Evolutionary conservation across 2,329 filamentous ascomycete genomes (phyloP).

Genomic region (Curvularia verruculosa): DNA sequence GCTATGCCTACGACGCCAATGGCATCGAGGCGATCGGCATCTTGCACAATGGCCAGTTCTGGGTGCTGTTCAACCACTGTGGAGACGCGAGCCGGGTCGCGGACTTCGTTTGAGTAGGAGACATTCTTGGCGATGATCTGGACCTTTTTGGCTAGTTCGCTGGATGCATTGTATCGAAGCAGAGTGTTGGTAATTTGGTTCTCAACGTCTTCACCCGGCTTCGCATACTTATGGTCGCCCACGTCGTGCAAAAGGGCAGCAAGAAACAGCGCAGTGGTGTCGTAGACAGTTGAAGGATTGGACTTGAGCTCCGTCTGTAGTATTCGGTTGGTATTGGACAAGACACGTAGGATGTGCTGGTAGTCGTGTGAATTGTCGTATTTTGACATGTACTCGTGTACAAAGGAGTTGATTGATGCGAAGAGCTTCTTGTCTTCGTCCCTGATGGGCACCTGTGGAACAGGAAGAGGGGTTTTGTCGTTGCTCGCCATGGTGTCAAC

Average conservation of each 20-base stretch:
- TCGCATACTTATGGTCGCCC: constrained; percentile 79
- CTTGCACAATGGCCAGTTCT: constrained; percentile 84
- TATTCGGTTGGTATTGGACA: constrained; percentile 72
- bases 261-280: constrained; percentile 67
- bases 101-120: constrained; percentile 76
- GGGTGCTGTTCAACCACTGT: constrained; percentile 68
- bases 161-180: constrained; percentile 60
- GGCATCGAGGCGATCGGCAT: constrained; percentile 90
- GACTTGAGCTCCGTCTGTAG: constrained; percentile 57
- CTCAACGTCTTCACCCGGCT: constrained; percentile 60
- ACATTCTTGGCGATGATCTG: constrained; percentile 77
- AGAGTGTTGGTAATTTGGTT: constrained; percentile 65
- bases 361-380: constrained; percentile 86
- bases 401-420: constrained; percentile 38
- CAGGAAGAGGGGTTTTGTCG: constrained; percentile 7
- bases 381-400: constrained; percentile 47
- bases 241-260: constrained; percentile 75
- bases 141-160: constrained; percentile 67
- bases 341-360: constrained; percentile 79
- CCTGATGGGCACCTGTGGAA: constrained; percentile 37
- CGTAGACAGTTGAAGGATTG: constrained; percentile 47
- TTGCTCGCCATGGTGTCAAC: constrained; percentile 21
- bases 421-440: constrained; percentile 32
- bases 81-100: constrained; percentile 66
- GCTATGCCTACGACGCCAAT: constrained; percentile 86